These are phyloP conservation scores for Daldinia vernicosa DNA, from an alignment of 495 filamentous ascomycete genomes.

Conservation along the genomic window DNA sequence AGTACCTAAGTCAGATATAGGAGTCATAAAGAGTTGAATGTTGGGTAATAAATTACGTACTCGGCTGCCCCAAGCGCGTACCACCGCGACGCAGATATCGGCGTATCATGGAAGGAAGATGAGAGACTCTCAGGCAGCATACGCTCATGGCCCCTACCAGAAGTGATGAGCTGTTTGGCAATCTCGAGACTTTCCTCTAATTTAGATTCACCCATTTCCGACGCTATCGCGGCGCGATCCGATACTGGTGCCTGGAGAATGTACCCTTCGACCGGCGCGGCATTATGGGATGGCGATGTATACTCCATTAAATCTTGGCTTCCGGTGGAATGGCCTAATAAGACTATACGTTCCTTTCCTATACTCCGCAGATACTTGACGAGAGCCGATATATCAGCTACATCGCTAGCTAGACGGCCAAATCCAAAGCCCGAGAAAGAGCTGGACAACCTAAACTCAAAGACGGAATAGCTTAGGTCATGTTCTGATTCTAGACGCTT, in stretches of 20 bases:
- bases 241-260: conserved; percentile 85
- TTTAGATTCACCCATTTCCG: conserved; percentile 48
- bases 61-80: conserved; percentile 67
- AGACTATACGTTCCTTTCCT: conserved; percentile 68
- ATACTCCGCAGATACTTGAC: conserved; percentile 72
- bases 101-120: conserved; percentile 57
- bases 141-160: conserved; percentile 64
- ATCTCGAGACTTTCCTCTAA: conserved; percentile 62
- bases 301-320: conserved; percentile 87
- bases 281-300: conserved; percentile 47
- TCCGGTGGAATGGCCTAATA: conserved; percentile 88
- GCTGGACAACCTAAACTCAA: conserved; percentile 54
- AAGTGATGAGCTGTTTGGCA: conserved; percentile 62
- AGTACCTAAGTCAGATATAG: conserved; percentile 20
- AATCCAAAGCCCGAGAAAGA: conserved; percentile 80
- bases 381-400: conserved; percentile 72
- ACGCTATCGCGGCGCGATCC: conserved; percentile 74
- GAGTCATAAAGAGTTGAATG: background rate
- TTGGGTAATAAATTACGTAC: conserved; percentile 43
- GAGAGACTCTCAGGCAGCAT: conserved; percentile 64
- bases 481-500: conserved; percentile 65
- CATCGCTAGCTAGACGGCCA: conserved; percentile 72
- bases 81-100: conserved; percentile 75
- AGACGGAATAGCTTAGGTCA: conserved; percentile 48
- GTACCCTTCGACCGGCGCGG: conserved; percentile 73